Evolutionary conservation across 2,329 filamentous ascomycete species (phyloP).

Genomic region (Xylaria sp.): DNA sequence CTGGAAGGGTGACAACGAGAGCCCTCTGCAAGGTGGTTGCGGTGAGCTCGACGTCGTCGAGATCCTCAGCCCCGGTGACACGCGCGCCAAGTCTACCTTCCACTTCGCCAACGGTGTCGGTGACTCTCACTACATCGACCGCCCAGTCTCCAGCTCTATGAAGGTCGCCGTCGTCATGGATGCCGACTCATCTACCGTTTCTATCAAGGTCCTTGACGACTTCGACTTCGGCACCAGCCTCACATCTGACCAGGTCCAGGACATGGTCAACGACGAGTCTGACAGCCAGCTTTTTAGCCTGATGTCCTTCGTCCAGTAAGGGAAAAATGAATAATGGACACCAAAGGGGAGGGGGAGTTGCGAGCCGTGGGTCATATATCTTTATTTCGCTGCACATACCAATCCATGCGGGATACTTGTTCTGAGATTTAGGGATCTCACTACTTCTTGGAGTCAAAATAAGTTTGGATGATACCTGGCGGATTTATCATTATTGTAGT

Average conservation of each 20-base stretch:
- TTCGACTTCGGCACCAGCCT: slow-evolving; percentile 56
- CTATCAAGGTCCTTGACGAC: slow-evolving; percentile 64
- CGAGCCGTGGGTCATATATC: slow-evolving; percentile 12
- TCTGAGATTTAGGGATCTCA: slow-evolving; percentile 5
- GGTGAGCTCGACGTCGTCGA: slow-evolving; percentile 83
- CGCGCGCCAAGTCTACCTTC: slow-evolving; percentile 75
- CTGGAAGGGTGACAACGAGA: slow-evolving; percentile 63
- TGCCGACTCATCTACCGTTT: slow-evolving; percentile 60
- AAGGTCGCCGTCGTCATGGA: slow-evolving; percentile 74
- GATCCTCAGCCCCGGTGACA: slow-evolving; percentile 72
- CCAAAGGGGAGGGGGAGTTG: neutral
- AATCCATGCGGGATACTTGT: slow-evolving; percentile 21
- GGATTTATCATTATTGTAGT: slow-evolving; percentile 14
- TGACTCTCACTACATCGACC: slow-evolving; percentile 76
- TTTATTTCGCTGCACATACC: slow-evolving; percentile 33
- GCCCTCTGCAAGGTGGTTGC: slow-evolving; percentile 61
- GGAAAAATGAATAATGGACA: neutral
- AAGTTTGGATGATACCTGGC: slow-evolving; percentile 18
- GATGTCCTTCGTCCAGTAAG: slow-evolving; percentile 41
- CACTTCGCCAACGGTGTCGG: slow-evolving; percentile 73
- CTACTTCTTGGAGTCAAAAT: slow-evolving; percentile 27
- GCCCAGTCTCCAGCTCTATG: slow-evolving; percentile 67
- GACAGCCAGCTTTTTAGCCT: slow-evolving; percentile 45
- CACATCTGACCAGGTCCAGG: slow-evolving; percentile 53
- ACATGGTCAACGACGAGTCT: slow-evolving; percentile 45